Evolutionary conservation across 345 rosid species (phyloP).

Genomic region (Murraya paniculata): DNA sequence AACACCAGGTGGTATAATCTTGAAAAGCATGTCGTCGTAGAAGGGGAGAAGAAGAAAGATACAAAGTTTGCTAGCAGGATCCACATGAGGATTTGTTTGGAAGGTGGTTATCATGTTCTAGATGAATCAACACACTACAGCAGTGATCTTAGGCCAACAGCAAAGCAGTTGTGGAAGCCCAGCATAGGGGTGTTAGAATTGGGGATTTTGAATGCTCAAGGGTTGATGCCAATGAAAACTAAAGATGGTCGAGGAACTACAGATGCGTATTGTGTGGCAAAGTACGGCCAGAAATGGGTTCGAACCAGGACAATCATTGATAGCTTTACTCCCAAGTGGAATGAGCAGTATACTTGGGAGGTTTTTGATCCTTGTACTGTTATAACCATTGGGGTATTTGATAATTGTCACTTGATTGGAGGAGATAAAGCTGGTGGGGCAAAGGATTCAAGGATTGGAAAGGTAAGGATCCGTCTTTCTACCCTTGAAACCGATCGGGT

Average conservation of each 20-base stretch:
- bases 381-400: conserved; percentile 83
- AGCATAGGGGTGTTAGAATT: conserved; percentile 80
- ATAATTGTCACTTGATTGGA: conserved; percentile 80
- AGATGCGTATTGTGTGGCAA: conserved; percentile 95
- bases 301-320: conserved; percentile 87
- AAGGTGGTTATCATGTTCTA: conserved; percentile 93
- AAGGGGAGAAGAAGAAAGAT: conserved; percentile 81
- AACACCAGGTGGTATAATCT: conserved; percentile 76
- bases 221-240: conserved; percentile 82
- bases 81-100: conserved; percentile 84
- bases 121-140: conserved; percentile 93
- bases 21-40: conserved; percentile 59
- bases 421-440: conserved; percentile 56
- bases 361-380: conserved; percentile 93
- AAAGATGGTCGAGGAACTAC: conserved; percentile 88
- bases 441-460: conserved; percentile 71
- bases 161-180: conserved; percentile 82
- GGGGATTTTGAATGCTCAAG: conserved; percentile 76
- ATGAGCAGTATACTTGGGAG: conserved; percentile 98
- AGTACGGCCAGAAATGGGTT: conserved; percentile 90
- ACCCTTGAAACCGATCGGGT: conserved; percentile 91
- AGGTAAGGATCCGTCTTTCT: conserved; percentile 85
- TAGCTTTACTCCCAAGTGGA: conserved; percentile 90
- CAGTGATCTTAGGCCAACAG: conserved; percentile 92
- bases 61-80: conserved; percentile 76